Evolutionary conservation across 495 filamentous ascomycete genomes (phyloP).

Genomic region (Penicillium canariense): DNA sequence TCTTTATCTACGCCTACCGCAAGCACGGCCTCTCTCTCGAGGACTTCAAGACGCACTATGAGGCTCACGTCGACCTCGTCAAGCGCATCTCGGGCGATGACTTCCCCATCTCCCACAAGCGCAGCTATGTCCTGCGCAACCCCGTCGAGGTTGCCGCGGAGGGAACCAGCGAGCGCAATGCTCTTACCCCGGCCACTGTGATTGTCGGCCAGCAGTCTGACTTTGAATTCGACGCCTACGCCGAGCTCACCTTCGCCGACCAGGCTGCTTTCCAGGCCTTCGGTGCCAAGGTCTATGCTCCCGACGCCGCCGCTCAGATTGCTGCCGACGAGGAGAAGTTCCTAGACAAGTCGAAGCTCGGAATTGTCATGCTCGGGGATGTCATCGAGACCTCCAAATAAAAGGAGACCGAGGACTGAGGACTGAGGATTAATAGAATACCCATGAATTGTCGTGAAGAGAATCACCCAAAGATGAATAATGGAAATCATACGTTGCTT

Average conservation of each 20-base stretch:
- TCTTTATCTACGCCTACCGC: constrained; percentile 23
- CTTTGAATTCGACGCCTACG: constrained; percentile 40
- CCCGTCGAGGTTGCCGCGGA: constrained; percentile 12
- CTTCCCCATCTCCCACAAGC: constrained; percentile 24
- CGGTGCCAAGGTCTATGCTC: constrained; percentile 20
- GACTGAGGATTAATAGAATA: background rate
- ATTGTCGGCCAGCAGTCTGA: constrained; percentile 35
- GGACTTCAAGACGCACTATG: constrained; percentile 25
- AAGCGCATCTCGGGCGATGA: constrained; percentile 14
- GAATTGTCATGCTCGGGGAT: constrained; percentile 29
- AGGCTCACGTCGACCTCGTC: constrained; percentile 18
- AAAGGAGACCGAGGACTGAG: background rate
- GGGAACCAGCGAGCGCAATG: constrained; percentile 16
- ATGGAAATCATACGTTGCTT: background rate
- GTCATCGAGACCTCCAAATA: constrained; percentile 19
- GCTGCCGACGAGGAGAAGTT: constrained; percentile 34
- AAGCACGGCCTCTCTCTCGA: constrained; percentile 20
- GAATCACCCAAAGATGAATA: background rate
- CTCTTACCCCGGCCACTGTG: constrained; percentile 29
- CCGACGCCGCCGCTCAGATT: constrained; percentile 25
- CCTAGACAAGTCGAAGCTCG: constrained; percentile 26
- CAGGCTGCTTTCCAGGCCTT: constrained; percentile 30
- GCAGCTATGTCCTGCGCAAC: constrained; percentile 22
- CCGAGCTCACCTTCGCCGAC: constrained; percentile 34
- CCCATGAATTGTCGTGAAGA: background rate